A percentile compares a stretch with the other conserved stretches of the same genome.
These are phyloP conservation scores for Auriscalpium vulgare DNA, from an alignment of 768 basidiomycete genomes.

Conservation along the genomic window DNA sequence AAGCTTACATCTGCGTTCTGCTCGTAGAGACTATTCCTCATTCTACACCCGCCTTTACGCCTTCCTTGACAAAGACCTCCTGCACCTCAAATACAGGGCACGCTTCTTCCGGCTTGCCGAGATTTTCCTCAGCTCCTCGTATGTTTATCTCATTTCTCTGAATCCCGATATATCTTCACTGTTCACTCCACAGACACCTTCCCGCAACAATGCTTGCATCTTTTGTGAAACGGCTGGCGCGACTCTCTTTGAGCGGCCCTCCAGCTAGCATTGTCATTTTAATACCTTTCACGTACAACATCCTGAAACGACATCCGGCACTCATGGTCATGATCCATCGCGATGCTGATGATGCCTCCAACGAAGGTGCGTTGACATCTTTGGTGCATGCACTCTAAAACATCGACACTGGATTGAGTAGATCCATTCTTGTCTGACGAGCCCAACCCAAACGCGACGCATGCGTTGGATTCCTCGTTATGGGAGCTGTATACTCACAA, in stretches of 20 bases:
- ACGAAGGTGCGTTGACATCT: not conserved
- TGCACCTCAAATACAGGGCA: slow-evolving; percentile 89
- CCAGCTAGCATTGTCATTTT: slow-evolving; percentile 87
- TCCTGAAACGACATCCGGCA: slow-evolving; percentile 85
- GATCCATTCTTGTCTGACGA: slow-evolving; percentile 70
- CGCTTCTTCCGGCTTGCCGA: slow-evolving; percentile 93
- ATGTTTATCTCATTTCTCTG: slow-evolving; percentile 23
- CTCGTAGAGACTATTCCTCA: slow-evolving; percentile 80
- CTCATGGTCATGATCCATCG: slow-evolving; percentile 93
- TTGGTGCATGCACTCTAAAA: not conserved
- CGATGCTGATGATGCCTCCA: slow-evolving; percentile 25
- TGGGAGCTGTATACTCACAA: slow-evolving; percentile 86
- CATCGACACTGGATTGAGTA: slow-evolving; percentile 10
- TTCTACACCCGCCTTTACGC: slow-evolving; percentile 91
- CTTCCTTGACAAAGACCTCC: slow-evolving; percentile 78
- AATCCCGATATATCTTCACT: not conserved
- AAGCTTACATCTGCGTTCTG: not conserved
- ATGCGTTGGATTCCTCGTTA: slow-evolving; percentile 78
- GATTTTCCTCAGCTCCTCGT: slow-evolving; percentile 89
- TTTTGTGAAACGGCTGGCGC: slow-evolving; percentile 86
- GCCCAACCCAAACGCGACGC: slow-evolving; percentile 64
- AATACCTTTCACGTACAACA: slow-evolving; percentile 91
- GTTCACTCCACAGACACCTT: slow-evolving; percentile 53
- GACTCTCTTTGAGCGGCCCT: slow-evolving; percentile 76
- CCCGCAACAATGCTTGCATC: slow-evolving; percentile 89